Percentiles rank a stretch among this genome's conserved stretches.
These are phyloP conservation scores for Arthrobotrys musiformis DNA, from an alignment of 2,329 filamentous ascomycete species.

Conservation along the genomic window DNA sequence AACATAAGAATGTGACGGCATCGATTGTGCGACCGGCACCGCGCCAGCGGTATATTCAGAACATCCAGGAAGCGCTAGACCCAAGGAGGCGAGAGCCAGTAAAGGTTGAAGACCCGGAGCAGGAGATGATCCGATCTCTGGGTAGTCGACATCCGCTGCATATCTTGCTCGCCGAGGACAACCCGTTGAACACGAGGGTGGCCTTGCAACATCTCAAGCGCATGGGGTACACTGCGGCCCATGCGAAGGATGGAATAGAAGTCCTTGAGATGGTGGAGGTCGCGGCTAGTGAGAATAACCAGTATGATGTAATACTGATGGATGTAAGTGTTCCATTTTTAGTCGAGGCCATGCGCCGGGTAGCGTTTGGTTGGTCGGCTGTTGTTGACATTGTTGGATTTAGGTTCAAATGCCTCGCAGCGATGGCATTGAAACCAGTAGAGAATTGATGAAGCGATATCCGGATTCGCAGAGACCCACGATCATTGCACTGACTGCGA, in stretches of 20 bases:
- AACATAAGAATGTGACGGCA: conserved; percentile 58
- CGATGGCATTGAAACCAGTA: conserved; percentile 59
- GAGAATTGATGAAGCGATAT: conserved; percentile 58
- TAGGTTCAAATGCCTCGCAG: conserved; percentile 91
- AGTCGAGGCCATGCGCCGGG: not conserved
- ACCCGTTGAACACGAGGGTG: conserved; percentile 93
- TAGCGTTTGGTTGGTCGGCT: not conserved
- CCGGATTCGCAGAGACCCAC: conserved; percentile 74
- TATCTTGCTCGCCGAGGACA: conserved; percentile 94
- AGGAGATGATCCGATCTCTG: conserved; percentile 58
- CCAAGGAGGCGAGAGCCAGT: conserved; percentile 55
- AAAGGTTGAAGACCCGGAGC: conserved; percentile 57
- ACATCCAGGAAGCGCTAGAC: conserved; percentile 58
- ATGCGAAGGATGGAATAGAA: conserved; percentile 93
- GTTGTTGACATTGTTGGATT: conserved; percentile 91
- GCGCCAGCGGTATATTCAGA: conserved; percentile 58
- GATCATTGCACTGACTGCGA: conserved; percentile 94
- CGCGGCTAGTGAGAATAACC: conserved; percentile 58
- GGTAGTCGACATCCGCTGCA: conserved; percentile 72
- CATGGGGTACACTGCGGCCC: conserved; percentile 89
- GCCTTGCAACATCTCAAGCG: conserved; percentile 97
- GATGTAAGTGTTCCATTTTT: conserved; percentile 69
- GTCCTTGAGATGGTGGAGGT: conserved; percentile 73
- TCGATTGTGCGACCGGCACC: conserved; percentile 59
- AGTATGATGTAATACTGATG: conserved; percentile 58